Evolutionary conservation across 768 basidiomycete species (phyloP), one percentile per base, ranked within the genome.

Genomic region (Pseudohyphozyma bogoriensis): DNA sequence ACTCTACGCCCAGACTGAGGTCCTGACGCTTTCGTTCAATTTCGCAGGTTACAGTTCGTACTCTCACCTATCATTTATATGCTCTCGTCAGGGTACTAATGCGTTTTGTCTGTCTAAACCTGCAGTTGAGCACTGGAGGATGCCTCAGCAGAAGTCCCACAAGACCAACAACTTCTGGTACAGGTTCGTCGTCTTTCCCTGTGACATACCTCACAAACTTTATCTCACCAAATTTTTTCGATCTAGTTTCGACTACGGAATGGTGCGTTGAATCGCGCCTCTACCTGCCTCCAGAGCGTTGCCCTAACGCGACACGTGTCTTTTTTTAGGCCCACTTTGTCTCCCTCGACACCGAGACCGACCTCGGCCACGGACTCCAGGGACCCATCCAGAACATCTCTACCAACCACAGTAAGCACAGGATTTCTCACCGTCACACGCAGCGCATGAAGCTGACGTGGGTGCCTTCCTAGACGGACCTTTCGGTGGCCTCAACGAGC

Each of bases 331-430:
- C n/a, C n/a, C 71, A 72, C 55, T 72, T 67, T 42, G 45, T 72
- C 56, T 60, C 65, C 2, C 61, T 72, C 51, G 51, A 62, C 36
- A 61, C 64, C 13, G 71, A 72, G 42, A 63, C 64, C 15, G 68
- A 69, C 47, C 57, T 69, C 28, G 66, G 66, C 5, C 40, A 53
- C 2, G 56, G 58, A 22, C 37, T 61, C 31, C 13, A 26, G 8
- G 67, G 61, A 12, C 60, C 58, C 15, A 55, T 53, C 33, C 61
- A 59, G 42, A 55, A 52, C 49, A 52, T 32, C 35, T 44, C 61
- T 3, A 29, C n/a, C 33, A 61, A 63, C 32, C 28, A 26, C 35
- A 33, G 58, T n/a, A n/a, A n/a, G n/a, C n/a, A n/a, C n/a, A n/a
- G n/a, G n/a, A n/a, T n/a, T n/a, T n/a, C n/a, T n/a, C n/a, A n/a